These are phyloP conservation scores for Lipomyces yamanashiensis DNA, from an alignment of 805 yeast genomes.

Conservation along the genomic window DNA sequence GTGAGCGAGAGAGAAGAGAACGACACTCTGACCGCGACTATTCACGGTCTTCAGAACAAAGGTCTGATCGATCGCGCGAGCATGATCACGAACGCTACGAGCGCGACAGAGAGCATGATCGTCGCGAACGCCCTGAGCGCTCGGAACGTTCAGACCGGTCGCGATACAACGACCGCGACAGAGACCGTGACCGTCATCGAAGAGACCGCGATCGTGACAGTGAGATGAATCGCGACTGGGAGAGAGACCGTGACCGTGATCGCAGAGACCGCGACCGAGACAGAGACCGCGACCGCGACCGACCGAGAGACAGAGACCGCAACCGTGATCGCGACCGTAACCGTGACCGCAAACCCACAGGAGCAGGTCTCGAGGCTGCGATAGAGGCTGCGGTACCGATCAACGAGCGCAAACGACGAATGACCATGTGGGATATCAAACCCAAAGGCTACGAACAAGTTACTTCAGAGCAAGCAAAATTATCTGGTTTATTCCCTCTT, in stretches of 20 bases:
- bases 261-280: constrained; percentile 36
- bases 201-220: constrained; percentile 28
- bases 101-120: constrained; percentile 30
- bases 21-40: constrained; percentile 34
- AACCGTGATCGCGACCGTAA: constrained; percentile 20
- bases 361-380: constrained; percentile 37
- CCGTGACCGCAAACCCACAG: constrained; percentile 8
- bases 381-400: constrained; percentile 53
- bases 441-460: constrained; percentile 77
- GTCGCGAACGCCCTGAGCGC: constrained; percentile 31
- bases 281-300: constrained; percentile 27
- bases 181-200: constrained; percentile 34
- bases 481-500: constrained; percentile 75
- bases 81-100: constrained; percentile 26
- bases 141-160: constrained; percentile 19
- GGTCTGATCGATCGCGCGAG: constrained; percentile 18
- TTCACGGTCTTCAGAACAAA: constrained; percentile 35
- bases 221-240: constrained; percentile 36
- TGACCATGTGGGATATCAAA: constrained; percentile 69
- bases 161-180: constrained; percentile 35
- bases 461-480: constrained; percentile 75
- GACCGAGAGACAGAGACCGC: constrained; percentile 18
- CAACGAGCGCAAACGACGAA: constrained; percentile 55
- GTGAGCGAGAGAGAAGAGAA: constrained; percentile 34
- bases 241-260: constrained; percentile 32